Conservation (phyloP, 345 rosid genomes). For the Carallia pectinifolia region DNA sequence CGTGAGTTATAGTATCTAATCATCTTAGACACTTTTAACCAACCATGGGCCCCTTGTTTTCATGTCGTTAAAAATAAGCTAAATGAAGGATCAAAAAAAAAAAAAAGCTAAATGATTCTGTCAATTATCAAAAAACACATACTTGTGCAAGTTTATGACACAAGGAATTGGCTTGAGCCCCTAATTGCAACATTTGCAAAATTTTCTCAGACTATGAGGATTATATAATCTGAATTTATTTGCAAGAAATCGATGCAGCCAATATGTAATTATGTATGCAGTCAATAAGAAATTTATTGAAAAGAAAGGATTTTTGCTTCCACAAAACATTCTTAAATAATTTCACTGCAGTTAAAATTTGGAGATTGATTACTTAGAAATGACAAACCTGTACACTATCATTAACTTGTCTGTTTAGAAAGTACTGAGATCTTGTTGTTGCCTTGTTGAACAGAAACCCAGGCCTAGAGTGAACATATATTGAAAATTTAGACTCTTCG, state of each 20-base stretch:
- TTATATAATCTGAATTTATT: too few relatives aligned
- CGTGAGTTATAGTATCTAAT: background rate
- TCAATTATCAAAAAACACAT: background rate
- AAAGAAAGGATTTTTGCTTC: too few relatives aligned
- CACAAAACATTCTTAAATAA: background rate
- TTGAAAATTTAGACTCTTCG: conserved; percentile 67
- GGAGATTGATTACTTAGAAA: background rate
- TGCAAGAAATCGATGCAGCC: too few relatives aligned
- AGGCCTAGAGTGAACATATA: conserved; percentile 92
- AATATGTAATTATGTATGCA: too few relatives aligned
- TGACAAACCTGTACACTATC: conserved; percentile 75
- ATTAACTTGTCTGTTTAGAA: conserved; percentile 78
- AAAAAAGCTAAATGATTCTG: too few relatives aligned
- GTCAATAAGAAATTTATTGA: too few relatives aligned
- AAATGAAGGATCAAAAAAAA: background rate
- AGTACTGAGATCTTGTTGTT: conserved; percentile 71
- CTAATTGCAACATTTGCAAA: too few relatives aligned
- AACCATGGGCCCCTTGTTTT: background rate
- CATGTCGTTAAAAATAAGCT: background rate
- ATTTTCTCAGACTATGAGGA: too few relatives aligned
- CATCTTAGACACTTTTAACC: background rate
- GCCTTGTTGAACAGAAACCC: conserved; percentile 78
- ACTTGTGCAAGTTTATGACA: background rate
- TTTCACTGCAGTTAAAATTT: background rate
- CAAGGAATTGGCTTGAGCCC: background rate